Base-by-base conservation (phyloP, 2,329 filamentous ascomycete species). In the Ophiocordyceps polyrhachis-furcata region DNA sequence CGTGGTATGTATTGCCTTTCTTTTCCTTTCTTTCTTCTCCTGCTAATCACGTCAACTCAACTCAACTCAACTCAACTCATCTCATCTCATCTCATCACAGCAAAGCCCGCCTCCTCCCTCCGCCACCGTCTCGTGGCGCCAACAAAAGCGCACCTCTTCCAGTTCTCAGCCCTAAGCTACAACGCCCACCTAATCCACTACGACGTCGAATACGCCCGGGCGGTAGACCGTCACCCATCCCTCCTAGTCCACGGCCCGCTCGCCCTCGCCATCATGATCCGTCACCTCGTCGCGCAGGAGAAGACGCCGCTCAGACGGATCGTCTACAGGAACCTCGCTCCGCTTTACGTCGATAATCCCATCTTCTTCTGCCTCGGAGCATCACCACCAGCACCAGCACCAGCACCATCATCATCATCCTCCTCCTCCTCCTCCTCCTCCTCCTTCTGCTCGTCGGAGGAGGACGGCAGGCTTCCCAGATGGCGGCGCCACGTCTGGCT, bases 131-230 rank as follows among this genome's bases (percentile, higher is more conserved):
- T 28, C 8, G 2, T 11, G 4, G 5, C 87, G 1, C 79, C 68
- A 74, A 3, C 67, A n/a, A n/a, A 21, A 5, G n/a, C 73, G 5
- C 73, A 95, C 5, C 76, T 98, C 45, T 94, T 93, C 64, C 78
- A 88, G 47, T 96, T 89, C 67, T 91, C 83, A 19, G 87, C 87
- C 0, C 73, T 98, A 31, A 89, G 83, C 2, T 88, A 86, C 67
- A 98, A 98, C 61, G 85, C 86, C 1, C 91, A 98, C 62, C 70
- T 73, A 15, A 95, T 98, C 52, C 91, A 98, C 62, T 70, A 93
- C 20, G 83, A 95, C 59, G 72, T 70, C 1, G 56, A 70, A 40
- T 93, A 85, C 62, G 79, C 78, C 44, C 71, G 71, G 37, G 65
- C 73, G 13, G 66, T 79, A 13, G 91, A 96, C 60, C 83, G 83